Evolutionary conservation across 495 filamentous ascomycete species (phyloP).

Genomic region (Hypomontagnella submonticulosa): DNA sequence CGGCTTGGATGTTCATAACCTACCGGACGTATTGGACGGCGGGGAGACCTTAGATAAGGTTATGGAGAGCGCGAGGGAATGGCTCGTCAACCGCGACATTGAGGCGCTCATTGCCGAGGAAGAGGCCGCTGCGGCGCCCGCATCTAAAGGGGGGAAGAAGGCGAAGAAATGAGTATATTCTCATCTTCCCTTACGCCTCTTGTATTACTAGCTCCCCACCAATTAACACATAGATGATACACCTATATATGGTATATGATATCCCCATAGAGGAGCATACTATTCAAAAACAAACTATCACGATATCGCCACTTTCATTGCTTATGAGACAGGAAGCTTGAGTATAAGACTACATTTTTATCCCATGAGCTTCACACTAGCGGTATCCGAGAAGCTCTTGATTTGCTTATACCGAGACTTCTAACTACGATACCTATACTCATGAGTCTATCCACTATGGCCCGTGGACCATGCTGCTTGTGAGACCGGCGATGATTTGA

Average conservation of each 20-base stretch:
- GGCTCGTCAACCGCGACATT: constrained; percentile 83
- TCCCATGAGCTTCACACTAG: no score
- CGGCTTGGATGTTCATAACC: constrained; percentile 81
- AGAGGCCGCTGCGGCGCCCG: constrained; percentile 48
- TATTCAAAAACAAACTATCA: background rate
- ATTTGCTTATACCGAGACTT: no score
- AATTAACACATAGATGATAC: constrained; percentile 11
- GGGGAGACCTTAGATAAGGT: constrained; percentile 76
- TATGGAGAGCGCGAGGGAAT: constrained; percentile 82
- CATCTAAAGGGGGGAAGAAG: constrained; percentile 43
- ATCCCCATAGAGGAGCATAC: no score
- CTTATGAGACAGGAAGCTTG: no score
- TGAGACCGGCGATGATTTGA: no score
- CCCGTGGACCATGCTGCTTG: no score
- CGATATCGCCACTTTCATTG: background rate
- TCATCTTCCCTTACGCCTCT: background rate
- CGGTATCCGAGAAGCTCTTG: no score
- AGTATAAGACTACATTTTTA: no score
- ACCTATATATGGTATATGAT: background rate
- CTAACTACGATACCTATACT: no score
- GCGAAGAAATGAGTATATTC: constrained; percentile 44
- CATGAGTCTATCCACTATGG: no score
- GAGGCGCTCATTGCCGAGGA: constrained; percentile 69
- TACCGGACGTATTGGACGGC: constrained; percentile 81
- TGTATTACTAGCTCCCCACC: constrained; percentile 1